Evolutionary conservation across 23 red algal species (phyloP).

Genomic region (Gracilariopsis chorda): DNA sequence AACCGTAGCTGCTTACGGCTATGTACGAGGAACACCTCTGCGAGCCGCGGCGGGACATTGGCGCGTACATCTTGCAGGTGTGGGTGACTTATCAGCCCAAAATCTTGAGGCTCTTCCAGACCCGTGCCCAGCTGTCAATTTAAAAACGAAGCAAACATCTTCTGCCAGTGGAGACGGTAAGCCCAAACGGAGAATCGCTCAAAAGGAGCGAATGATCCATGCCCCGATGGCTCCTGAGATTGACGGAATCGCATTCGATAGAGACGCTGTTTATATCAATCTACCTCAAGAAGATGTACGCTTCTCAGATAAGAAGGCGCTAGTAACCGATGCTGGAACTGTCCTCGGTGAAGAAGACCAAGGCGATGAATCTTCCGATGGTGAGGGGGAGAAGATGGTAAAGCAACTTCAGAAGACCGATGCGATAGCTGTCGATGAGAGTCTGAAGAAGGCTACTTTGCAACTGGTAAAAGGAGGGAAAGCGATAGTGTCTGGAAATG

Average conservation of each 20-base stretch:
- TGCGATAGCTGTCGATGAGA: slow-evolving; percentile 54
- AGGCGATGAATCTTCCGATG: slow-evolving; percentile 48
- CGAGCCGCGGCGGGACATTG: slow-evolving; percentile 33
- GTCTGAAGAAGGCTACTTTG: slow-evolving; percentile 31
- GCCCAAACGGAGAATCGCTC: slow-evolving; percentile 44
- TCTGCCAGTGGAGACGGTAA: slow-evolving; percentile 27
- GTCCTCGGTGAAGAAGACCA: neutral
- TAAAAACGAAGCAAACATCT: neutral
- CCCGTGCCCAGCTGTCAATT: slow-evolving; percentile 73
- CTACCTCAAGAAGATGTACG: slow-evolving; percentile 68
- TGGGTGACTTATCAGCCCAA: slow-evolving; percentile 75
- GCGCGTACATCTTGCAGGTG: slow-evolving; percentile 87
- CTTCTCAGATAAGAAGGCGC: slow-evolving; percentile 48
- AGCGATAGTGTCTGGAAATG: slow-evolving; percentile 26
- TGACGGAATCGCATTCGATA: slow-evolving; percentile 92
- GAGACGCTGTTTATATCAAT: slow-evolving; percentile 93
- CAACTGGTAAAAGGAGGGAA: slow-evolving; percentile 57
- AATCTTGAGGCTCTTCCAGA: slow-evolving; percentile 76
- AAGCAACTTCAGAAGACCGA: slow-evolving; percentile 63
- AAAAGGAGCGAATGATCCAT: slow-evolving; percentile 83
- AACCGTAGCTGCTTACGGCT: slow-evolving; percentile 89
- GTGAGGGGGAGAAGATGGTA: slow-evolving; percentile 91
- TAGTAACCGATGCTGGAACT: slow-evolving; percentile 8
- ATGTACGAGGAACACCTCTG: slow-evolving; percentile 84
- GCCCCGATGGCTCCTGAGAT: slow-evolving; percentile 94